phyloP scores from a whole-genome alignment of 1,139 yeast genomes.

The Candida tropicalis region DNA sequence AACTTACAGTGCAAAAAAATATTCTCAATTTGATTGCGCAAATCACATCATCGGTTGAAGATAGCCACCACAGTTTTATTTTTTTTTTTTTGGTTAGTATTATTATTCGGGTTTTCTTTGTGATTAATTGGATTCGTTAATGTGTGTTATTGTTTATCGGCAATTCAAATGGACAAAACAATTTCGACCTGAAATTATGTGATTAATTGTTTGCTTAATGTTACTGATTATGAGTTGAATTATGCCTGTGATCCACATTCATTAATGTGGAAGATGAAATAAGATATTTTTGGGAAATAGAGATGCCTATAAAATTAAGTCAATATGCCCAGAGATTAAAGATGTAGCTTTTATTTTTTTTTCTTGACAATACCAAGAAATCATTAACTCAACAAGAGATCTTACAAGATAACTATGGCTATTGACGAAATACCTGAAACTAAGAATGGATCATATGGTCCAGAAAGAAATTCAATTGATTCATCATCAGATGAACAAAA shows the following conservation, averaged over 20 bases:
- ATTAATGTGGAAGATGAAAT: neutral
- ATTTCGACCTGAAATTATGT: neutral
- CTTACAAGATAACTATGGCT: neutral
- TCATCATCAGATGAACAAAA: neutral
- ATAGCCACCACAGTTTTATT: constrained; percentile 3
- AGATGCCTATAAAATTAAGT: no score
- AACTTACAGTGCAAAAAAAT: no score
- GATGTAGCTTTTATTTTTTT: no score
- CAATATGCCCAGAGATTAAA: neutral
- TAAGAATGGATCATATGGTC: neutral
- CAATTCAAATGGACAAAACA: neutral
- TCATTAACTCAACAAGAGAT: no score
- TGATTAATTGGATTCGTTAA: no score
- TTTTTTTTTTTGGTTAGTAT: neutral
- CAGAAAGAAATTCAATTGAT: neutral
- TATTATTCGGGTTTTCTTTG: no score
- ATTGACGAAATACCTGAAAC: neutral
- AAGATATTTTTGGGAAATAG: no score
- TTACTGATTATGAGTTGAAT: neutral
- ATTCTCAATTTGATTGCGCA: neutral
- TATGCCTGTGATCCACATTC: neutral
- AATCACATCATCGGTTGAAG: neutral
- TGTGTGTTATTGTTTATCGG: neutral
- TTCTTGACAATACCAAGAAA: neutral
- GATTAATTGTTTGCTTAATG: constrained; percentile 1